Conservation (phyloP, 306 rosid genomes). For the Dalbergia cochinchinensis region DNA sequence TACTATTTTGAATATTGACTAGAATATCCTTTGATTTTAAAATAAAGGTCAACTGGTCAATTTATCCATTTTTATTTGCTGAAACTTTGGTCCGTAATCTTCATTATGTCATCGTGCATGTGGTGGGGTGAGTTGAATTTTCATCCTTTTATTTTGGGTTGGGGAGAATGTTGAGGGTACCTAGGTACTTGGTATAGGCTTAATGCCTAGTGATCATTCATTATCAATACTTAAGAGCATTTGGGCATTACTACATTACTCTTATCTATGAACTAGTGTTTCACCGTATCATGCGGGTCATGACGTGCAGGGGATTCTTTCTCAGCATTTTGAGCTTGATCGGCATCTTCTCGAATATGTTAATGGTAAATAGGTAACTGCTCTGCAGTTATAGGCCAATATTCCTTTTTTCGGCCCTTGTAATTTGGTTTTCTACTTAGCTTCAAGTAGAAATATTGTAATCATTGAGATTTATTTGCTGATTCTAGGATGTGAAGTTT, state of each 20-base stretch:
- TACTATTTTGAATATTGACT: constrained; percentile 24
- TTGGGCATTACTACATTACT: constrained; percentile 29
- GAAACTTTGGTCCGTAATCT: constrained; percentile 3
- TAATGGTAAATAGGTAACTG: constrained; percentile 64
- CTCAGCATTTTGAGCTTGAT: constrained; percentile 83
- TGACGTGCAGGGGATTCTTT: constrained; percentile 75
- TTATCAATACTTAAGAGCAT: constrained; percentile 9
- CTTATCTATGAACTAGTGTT: not conserved
- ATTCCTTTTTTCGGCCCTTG: constrained; percentile 1
- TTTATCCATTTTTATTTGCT: not conserved
- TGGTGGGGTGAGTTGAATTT: not conserved
- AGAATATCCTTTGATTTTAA: not conserved
- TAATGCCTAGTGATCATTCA: constrained; percentile 16
- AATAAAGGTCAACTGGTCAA: constrained; percentile 18
- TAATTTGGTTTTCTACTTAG: constrained; percentile 16
- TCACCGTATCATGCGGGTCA: constrained; percentile 23
- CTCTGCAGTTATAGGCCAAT: not conserved
- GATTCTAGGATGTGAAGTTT: not conserved
- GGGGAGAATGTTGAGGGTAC: not conserved
- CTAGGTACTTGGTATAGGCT: not conserved
- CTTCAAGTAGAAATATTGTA: constrained; percentile 2
- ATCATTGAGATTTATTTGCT: constrained; percentile 28
- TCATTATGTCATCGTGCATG: not conserved
- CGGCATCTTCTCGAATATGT: constrained; percentile 81
- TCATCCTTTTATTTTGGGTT: constrained; percentile 10